A percentile compares a stretch with the other conserved stretches of the same genome.
Evolutionary conservation across 2,329 filamentous ascomycete species (phyloP).

Genomic region (Botrytis fragariae): DNA sequence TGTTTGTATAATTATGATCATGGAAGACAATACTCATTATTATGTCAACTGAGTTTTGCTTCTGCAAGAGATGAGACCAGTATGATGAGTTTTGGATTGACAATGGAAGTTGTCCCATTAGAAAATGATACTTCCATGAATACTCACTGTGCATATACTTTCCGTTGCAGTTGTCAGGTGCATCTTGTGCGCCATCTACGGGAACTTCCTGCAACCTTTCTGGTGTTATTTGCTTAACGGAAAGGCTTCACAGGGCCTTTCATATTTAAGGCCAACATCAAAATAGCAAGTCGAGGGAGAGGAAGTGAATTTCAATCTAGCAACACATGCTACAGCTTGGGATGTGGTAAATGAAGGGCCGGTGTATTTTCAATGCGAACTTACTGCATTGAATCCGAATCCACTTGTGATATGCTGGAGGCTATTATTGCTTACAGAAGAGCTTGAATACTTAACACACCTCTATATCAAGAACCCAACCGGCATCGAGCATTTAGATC

Average conservation of each 20-base stretch:
- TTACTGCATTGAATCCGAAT: not conserved
- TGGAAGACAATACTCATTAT: not conserved
- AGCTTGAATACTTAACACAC: not conserved
- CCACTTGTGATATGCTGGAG: not conserved
- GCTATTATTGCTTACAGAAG: fast-evolving
- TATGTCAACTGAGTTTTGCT: too few relatives aligned
- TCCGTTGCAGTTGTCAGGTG: not conserved
- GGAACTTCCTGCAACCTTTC: not conserved
- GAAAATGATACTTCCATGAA: too few relatives aligned
- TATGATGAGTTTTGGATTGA: too few relatives aligned
- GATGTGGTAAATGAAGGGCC: not conserved
- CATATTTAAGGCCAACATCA: too few relatives aligned
- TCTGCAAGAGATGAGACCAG: too few relatives aligned
- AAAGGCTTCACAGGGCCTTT: not conserved
- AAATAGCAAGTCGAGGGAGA: not conserved
- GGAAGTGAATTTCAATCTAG: not conserved
- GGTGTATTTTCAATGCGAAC: too few relatives aligned
- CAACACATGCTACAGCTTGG: not conserved
- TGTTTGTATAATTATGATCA: not conserved
- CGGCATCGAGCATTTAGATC: too few relatives aligned
- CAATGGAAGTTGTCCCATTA: too few relatives aligned
- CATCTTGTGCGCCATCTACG: not conserved
- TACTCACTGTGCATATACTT: not conserved
- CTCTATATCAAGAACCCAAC: not conserved
- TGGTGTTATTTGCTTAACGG: not conserved